Evolutionary conservation across 139 green algal genomes (phyloP).

Genomic region (Astrephomene gubernaculifera): DNA sequence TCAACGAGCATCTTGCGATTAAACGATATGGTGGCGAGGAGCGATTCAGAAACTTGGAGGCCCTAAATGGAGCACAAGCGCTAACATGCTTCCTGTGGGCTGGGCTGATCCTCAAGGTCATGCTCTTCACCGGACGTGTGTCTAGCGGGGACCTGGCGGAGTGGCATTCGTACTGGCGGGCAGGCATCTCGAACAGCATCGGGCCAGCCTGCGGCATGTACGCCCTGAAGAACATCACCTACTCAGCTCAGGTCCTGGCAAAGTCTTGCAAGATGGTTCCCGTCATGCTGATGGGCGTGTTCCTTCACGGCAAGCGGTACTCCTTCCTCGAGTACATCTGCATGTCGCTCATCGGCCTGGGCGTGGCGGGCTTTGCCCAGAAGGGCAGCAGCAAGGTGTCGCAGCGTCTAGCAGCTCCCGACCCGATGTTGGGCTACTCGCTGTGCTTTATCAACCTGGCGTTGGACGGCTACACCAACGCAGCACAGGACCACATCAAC

Average conservation of each 20-base stretch:
- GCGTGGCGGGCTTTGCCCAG: constrained; percentile 86
- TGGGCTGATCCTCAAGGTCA: constrained; percentile 61
- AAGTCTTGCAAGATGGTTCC: constrained; percentile 88
- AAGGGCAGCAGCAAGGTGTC: constrained; percentile 74
- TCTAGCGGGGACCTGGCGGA: constrained; percentile 27
- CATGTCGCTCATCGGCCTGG: constrained; percentile 84
- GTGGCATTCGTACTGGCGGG: constrained; percentile 82
- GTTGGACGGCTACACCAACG: constrained; percentile 98
- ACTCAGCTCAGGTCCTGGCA: constrained; percentile 83
- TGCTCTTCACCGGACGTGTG: background rate
- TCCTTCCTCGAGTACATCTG: constrained; percentile 88
- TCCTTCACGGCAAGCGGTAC: constrained; percentile 91
- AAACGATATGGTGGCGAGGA: constrained; percentile 81
- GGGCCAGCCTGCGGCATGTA: constrained; percentile 91
- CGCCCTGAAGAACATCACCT: constrained; percentile 96
- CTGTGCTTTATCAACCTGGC: constrained; percentile 93
- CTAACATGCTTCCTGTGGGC: constrained; percentile 92
- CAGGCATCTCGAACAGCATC: constrained; percentile 88
- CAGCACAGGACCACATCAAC: constrained; percentile 90
- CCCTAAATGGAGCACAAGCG: constrained; percentile 89
- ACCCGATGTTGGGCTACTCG: constrained; percentile 90
- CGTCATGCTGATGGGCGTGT: constrained; percentile 93
- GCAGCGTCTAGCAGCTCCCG: constrained; percentile 83
- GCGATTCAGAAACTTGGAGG: constrained; percentile 88
- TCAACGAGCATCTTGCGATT: constrained; percentile 90